Evolutionary conservation across 2,329 filamentous ascomycete species (phyloP).

Genomic region (Scytalidium sp.): DNA sequence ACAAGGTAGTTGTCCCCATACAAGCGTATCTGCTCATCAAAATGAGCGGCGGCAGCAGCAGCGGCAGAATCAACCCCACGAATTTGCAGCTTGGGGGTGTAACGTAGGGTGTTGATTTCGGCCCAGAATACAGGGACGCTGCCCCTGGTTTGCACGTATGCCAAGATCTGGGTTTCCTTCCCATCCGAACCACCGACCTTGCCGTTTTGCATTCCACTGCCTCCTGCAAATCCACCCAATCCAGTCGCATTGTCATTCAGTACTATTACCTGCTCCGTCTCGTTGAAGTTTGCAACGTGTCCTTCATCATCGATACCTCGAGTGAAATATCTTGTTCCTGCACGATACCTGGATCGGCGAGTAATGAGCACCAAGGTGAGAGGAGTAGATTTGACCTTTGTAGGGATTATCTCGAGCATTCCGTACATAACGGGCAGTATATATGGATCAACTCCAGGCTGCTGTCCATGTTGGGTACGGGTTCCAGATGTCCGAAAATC

Average conservation of each 20-base stretch:
- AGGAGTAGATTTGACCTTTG: slow-evolving; percentile 78
- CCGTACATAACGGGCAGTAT: slow-evolving; percentile 96
- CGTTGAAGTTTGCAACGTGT: slow-evolving; percentile 98
- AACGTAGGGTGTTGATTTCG: slow-evolving; percentile 89
- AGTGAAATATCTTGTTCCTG: slow-evolving; percentile 92
- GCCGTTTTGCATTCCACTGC: slow-evolving; percentile 71
- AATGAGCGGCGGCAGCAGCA: slow-evolving; percentile 79
- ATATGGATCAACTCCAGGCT: slow-evolving; percentile 80
- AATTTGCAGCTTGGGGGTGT: slow-evolving; percentile 86
- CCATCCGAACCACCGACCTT: slow-evolving; percentile 57
- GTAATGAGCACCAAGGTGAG: slow-evolving; percentile 88
- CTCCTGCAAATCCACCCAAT: slow-evolving; percentile 76
- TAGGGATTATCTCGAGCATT: slow-evolving; percentile 88
- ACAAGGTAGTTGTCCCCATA: slow-evolving; percentile 98
- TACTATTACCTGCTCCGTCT: slow-evolving; percentile 91
- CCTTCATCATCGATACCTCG: slow-evolving; percentile 90
- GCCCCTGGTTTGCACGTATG: slow-evolving; percentile 94
- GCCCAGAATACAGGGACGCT: slow-evolving; percentile 97
- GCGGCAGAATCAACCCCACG: slow-evolving; percentile 79
- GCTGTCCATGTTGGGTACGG: slow-evolving; percentile 63
- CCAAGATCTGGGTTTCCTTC: slow-evolving; percentile 82
- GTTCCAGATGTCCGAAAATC: slow-evolving; percentile 71
- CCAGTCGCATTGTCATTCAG: slow-evolving; percentile 78
- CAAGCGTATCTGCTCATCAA: slow-evolving; percentile 86
- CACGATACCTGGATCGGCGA: slow-evolving; percentile 80